These are phyloP conservation scores for Fusarium sp. DNA, from an alignment of 2,329 filamentous ascomycete genomes.

Conservation along the genomic window DNA sequence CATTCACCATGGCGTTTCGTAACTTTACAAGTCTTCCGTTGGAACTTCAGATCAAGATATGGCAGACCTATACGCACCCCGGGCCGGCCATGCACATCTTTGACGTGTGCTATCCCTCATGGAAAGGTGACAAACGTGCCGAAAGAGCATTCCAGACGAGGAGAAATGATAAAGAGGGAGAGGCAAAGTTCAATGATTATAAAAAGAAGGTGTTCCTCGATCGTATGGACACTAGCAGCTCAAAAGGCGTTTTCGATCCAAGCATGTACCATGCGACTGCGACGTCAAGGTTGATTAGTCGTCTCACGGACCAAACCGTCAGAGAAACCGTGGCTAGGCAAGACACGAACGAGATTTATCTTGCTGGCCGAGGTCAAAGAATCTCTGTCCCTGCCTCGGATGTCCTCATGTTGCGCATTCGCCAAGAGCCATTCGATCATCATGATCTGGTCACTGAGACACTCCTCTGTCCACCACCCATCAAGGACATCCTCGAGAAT, in stretches of 20 bases:
- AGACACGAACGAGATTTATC: conserved; percentile 38
- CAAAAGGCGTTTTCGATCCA: conserved; percentile 13
- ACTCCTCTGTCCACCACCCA: conserved; percentile 35
- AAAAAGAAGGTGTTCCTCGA: conserved; percentile 40
- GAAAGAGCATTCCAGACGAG: conserved; percentile 28
- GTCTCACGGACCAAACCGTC: conserved; percentile 17
- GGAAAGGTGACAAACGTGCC: conserved; percentile 24
- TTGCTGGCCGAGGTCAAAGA: conserved; percentile 42
- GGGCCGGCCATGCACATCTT: conserved; percentile 47
- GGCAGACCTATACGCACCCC: conserved; percentile 30
- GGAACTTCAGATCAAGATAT: conserved; percentile 44
- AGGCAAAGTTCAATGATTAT: conserved; percentile 16
- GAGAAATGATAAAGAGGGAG: not conserved
- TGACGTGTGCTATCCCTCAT: conserved; percentile 46
- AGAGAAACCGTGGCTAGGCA: not conserved
- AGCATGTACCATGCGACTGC: conserved; percentile 34
- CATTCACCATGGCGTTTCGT: conserved; percentile 36
- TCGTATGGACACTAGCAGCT: conserved; percentile 7
- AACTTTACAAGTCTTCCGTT: conserved; percentile 37
- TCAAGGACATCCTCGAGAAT: conserved; percentile 44
- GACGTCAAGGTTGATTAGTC: conserved; percentile 17
- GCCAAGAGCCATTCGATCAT: conserved; percentile 28
- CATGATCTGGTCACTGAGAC: conserved; percentile 16
- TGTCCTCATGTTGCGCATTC: conserved; percentile 47
- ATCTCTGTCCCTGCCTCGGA: conserved; percentile 44